A percentile compares a stretch with the other conserved stretches of the same genome.
phyloP scores from a whole-genome alignment of 1,284 basidiomycete species.

The Heterobasidion parviporum region DNA sequence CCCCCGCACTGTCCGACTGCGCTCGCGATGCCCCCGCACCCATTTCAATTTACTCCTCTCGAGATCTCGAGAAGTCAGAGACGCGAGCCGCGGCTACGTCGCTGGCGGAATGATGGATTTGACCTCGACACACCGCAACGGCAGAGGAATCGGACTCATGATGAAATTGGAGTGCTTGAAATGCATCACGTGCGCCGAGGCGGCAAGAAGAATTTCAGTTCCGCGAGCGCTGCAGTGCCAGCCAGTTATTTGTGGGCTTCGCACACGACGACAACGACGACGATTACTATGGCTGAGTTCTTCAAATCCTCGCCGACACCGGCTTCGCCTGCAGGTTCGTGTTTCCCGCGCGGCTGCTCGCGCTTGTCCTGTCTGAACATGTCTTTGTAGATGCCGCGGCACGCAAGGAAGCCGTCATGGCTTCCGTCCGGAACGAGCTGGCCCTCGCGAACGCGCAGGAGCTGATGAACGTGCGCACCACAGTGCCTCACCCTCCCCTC shows the following conservation, averaged over 20 bases:
- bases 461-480: conserved; percentile 59
- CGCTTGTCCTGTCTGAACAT: not conserved
- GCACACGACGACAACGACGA: conserved; percentile 4
- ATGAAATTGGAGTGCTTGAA: no score
- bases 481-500: not conserved
- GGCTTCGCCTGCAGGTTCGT: conserved; percentile 13
- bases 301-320: conserved; percentile 25
- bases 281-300: conserved; percentile 41
- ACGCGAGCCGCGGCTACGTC: no score
- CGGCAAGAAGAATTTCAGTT: no score
- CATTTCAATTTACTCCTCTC: conserved; percentile 30
- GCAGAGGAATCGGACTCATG: no score
- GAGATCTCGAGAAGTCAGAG: no score
- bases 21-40: conserved; percentile 60
- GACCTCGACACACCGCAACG: no score
- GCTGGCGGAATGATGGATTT: no score
- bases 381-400: conserved; percentile 39
- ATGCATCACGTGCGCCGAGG: no score
- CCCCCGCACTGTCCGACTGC: conserved; percentile 21
- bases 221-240: not conserved
- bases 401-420: conserved; percentile 67
- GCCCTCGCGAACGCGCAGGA: conserved; percentile 73
- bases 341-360: conserved; percentile 20
- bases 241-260: not conserved
- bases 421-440: conserved; percentile 61